These are phyloP conservation scores for Perkinsus marinus DNA, from an alignment of 169 alveolate genomes.

Conservation along the genomic window DNA sequence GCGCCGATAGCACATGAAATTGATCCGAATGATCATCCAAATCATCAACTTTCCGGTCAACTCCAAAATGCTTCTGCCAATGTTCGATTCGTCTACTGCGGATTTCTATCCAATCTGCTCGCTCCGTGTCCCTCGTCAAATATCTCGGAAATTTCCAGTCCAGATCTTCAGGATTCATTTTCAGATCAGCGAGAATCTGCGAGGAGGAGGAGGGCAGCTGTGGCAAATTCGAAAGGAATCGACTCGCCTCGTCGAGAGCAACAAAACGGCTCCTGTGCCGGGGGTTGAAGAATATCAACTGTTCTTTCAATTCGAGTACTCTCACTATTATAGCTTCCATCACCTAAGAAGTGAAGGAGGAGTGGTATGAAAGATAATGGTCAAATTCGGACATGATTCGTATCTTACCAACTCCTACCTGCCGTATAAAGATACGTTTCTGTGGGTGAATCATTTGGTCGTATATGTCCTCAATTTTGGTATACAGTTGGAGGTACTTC, in stretches of 20 bases:
- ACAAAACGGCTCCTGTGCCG: slow-evolving; percentile 59
- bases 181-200: slow-evolving; percentile 52
- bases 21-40: slow-evolving; percentile 35
- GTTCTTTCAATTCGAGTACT: slow-evolving; percentile 55
- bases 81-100: slow-evolving; percentile 30
- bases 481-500: slow-evolving; percentile 60
- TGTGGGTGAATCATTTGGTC: slow-evolving; percentile 76
- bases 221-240: neutral
- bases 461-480: slow-evolving; percentile 68
- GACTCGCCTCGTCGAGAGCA: slow-evolving; percentile 53
- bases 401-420: neutral
- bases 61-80: slow-evolving; percentile 42
- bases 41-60: slow-evolving; percentile 46
- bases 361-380: neutral
- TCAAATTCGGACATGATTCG: too few species aligned
- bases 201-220: neutral
- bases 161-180: slow-evolving; percentile 57
- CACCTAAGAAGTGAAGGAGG: slow-evolving; percentile 14
- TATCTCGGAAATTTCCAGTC: slow-evolving; percentile 70
- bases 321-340: slow-evolving; percentile 58
- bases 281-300: slow-evolving; percentile 46
- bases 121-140: slow-evolving; percentile 61
- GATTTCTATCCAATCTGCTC: slow-evolving; percentile 47
- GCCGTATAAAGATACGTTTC: slow-evolving; percentile 31
- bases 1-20: too few species aligned